These are phyloP conservation scores for Wickerhamiella infanticola DNA, from an alignment of 1,139 yeast genomes.

Conservation along the genomic window DNA sequence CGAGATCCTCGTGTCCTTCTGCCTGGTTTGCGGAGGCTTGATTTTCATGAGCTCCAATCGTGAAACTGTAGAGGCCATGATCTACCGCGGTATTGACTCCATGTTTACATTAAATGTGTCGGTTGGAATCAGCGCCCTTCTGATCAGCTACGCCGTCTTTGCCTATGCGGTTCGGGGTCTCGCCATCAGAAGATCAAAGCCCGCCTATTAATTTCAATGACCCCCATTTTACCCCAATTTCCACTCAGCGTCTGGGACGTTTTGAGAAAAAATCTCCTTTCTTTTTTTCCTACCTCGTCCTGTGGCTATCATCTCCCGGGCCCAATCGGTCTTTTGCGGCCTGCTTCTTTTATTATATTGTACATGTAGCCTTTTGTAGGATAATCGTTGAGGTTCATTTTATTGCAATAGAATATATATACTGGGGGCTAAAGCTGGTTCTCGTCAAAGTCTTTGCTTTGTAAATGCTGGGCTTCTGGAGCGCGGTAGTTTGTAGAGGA, in stretches of 20 bases:
- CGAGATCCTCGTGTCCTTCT: constrained; percentile 63
- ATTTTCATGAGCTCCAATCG: constrained; percentile 87
- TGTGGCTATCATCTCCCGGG: too few relatives aligned
- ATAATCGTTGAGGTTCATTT: too few relatives aligned
- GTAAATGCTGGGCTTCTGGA: background rate
- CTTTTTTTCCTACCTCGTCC: background rate
- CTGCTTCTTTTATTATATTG: too few relatives aligned
- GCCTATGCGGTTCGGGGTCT: constrained; percentile 8
- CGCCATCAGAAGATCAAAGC: constrained; percentile 2
- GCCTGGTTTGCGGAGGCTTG: constrained; percentile 73
- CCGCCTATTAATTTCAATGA: background rate
- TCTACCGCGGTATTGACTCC: constrained; percentile 69
- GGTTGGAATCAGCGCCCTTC: constrained; percentile 58
- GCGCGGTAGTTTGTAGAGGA: background rate
- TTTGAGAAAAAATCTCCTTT: background rate
- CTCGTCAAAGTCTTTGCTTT: background rate
- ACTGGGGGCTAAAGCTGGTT: background rate
- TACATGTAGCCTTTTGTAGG: too few relatives aligned
- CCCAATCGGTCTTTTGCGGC: too few relatives aligned
- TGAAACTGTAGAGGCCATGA: constrained; percentile 67
- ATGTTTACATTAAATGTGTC: constrained; percentile 84
- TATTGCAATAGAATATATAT: too few relatives aligned
- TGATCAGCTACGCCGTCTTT: constrained; percentile 68
- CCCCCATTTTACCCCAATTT: background rate
- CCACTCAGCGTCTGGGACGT: background rate